A percentile compares a stretch with the other conserved stretches of the same genome.
phyloP scores from a whole-genome alignment of 106 monocot species.

The Dendrobium catenatum region DNA sequence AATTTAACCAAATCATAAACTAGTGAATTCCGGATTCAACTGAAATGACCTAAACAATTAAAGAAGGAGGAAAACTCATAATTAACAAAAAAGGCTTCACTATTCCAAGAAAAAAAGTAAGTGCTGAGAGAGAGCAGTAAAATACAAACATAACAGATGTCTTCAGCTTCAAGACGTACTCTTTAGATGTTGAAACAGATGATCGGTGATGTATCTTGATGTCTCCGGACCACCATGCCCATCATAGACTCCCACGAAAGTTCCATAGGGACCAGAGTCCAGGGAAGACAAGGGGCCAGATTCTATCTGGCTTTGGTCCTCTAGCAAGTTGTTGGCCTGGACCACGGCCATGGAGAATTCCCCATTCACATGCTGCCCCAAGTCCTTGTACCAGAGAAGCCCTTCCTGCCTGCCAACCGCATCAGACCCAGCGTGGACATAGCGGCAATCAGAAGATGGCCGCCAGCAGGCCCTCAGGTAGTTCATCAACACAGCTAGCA shows the following conservation, averaged over 20 bases:
- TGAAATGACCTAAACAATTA: background rate
- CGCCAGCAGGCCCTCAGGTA: conserved; percentile 17
- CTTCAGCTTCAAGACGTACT: conserved; percentile 11
- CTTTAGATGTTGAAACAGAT: conserved; percentile 28
- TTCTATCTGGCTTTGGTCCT: conserved; percentile 30
- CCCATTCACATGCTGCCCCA: conserved; percentile 18
- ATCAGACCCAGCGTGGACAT: conserved; percentile 7
- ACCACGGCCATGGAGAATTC: conserved; percentile 32
- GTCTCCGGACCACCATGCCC: conserved; percentile 31
- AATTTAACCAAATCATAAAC: background rate
- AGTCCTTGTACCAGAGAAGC: conserved; percentile 27
- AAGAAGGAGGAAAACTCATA: background rate
- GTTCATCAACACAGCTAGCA: conserved; percentile 19
- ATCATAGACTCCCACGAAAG: conserved; percentile 30
- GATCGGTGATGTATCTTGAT: conserved; percentile 24
- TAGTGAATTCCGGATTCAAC: background rate
- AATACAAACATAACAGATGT: background rate
- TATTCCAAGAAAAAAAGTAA: background rate
- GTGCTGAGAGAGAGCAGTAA: background rate
- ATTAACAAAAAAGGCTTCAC: background rate
- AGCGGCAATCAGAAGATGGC: conserved; percentile 9
- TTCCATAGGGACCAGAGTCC: conserved; percentile 21
- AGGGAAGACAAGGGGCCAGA: conserved; percentile 14
- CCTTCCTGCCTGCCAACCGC: conserved; percentile 19
- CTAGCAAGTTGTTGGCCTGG: conserved; percentile 24